Evolutionary conservation across 176 grass and related monocot genomes (phyloP).

Genomic region (Phoenix roebelenii): DNA sequence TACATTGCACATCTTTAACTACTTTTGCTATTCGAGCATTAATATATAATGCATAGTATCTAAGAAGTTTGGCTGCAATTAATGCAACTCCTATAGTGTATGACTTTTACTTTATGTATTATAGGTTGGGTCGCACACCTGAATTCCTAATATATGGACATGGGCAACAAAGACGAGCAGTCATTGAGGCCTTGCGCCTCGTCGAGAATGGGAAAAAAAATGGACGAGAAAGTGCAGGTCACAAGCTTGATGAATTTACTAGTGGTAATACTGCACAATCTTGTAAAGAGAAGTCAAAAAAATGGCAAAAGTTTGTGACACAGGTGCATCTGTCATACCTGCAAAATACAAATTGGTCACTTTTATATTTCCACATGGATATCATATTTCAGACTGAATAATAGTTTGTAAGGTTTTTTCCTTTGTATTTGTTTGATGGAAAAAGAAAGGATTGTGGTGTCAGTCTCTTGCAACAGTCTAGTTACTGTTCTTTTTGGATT

Average conservation of each 20-base stretch:
- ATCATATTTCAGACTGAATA: no score
- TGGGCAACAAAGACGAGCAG: conserved; percentile 82
- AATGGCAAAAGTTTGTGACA: conserved; percentile 83
- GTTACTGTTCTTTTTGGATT: no score
- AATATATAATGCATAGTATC: no score
- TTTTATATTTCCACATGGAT: neutral
- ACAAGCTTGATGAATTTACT: conserved; percentile 26
- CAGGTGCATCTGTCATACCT: conserved; percentile 35
- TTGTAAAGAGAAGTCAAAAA: conserved; percentile 89
- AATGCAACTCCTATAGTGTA: no score
- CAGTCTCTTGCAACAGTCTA: no score
- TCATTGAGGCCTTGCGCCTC: conserved; percentile 69
- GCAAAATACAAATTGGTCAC: neutral
- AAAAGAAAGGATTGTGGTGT: no score
- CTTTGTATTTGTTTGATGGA: no score
- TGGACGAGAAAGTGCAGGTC: conserved; percentile 25
- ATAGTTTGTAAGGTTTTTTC: no score
- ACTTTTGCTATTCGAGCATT: no score
- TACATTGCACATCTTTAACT: no score
- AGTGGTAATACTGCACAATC: conserved; percentile 38
- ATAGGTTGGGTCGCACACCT: conserved; percentile 70
- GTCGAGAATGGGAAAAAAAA: conserved; percentile 39
- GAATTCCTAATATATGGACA: conserved; percentile 88
- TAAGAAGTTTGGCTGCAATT: no score
- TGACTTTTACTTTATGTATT: conserved; percentile 15